Conservation (phyloP, 257 asterid species). For the Leptodermis oblonga region DNA sequence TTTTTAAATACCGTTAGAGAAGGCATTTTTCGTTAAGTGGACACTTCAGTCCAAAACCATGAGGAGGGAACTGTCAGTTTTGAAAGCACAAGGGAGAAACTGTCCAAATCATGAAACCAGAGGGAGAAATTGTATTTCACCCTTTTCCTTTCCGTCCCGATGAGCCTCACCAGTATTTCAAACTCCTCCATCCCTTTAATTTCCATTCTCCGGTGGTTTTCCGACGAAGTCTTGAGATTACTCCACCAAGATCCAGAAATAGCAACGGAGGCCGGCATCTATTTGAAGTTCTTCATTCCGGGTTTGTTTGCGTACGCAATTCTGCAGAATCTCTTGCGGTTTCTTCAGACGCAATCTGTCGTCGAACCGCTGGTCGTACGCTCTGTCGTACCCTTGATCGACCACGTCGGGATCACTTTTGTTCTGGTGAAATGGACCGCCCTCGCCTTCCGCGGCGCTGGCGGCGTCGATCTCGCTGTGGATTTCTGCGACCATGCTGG, state of each 20-base stretch:
- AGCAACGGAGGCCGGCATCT: slow-evolving; percentile 47
- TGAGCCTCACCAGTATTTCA: slow-evolving; percentile 49
- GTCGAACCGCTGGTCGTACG: slow-evolving; percentile 50
- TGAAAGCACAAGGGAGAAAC: too few relatives aligned
- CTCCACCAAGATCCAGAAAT: slow-evolving; percentile 60
- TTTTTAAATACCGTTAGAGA: too few relatives aligned
- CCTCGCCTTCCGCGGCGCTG: slow-evolving; percentile 50
- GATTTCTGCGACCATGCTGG: slow-evolving; percentile 46
- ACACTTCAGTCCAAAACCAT: too few relatives aligned
- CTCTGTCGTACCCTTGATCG: slow-evolving; percentile 39
- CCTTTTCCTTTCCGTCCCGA: slow-evolving; percentile 47
- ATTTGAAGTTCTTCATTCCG: slow-evolving; percentile 57
- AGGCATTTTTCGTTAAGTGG: too few relatives aligned
- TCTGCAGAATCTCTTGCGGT: slow-evolving; percentile 57
- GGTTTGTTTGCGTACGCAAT: slow-evolving; percentile 65
- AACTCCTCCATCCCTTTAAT: slow-evolving; percentile 49
- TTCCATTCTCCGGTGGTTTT: slow-evolving; percentile 62
- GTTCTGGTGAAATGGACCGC: slow-evolving; percentile 38
- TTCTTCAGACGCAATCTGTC: slow-evolving; percentile 64
- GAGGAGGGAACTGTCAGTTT: too few relatives aligned
- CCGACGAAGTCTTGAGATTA: slow-evolving; percentile 34
- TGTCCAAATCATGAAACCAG: too few relatives aligned
- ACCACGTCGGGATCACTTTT: slow-evolving; percentile 50
- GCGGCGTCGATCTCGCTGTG: slow-evolving; percentile 63
- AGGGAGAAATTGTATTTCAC: too few relatives aligned